These are phyloP conservation scores for Lineolata rhizophorae DNA, from an alignment of 495 filamentous ascomycete genomes.

Conservation along the genomic window DNA sequence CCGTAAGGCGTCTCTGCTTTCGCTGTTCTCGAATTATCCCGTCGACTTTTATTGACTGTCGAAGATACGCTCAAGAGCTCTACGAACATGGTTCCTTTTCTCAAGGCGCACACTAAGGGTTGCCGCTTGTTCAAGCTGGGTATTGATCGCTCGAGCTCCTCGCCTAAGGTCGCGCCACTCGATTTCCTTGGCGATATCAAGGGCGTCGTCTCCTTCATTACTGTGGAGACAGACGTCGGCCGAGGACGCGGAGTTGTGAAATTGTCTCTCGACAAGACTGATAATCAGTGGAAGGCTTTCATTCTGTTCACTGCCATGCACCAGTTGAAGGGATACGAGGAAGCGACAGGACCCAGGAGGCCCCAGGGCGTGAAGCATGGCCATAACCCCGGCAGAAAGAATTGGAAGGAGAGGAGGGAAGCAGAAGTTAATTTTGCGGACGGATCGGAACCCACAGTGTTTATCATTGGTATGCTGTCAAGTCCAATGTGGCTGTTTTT, in stretches of 20 bases:
- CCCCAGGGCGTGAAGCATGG: not conserved
- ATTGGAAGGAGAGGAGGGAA: not conserved
- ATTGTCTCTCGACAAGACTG: not conserved
- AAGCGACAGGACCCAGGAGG: not conserved
- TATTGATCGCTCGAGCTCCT: not conserved
- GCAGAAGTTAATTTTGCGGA: not conserved
- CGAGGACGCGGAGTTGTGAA: not conserved
- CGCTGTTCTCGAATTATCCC: no score
- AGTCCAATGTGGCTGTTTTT: not conserved
- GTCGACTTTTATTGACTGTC: no score
- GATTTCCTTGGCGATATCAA: no score
- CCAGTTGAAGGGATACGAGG: not conserved
- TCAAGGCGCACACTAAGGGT: slow-evolving; percentile 12
- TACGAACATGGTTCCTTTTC: slow-evolving; percentile 26
- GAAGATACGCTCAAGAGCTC: slow-evolving; percentile 33
- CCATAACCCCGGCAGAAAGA: not conserved
- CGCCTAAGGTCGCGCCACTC: not conserved
- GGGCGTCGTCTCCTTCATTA: not conserved
- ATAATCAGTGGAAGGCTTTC: not conserved
- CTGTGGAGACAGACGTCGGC: not conserved
- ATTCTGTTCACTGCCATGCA: not conserved
- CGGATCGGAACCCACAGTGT: not conserved
- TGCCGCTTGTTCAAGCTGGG: not conserved
- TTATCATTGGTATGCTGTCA: not conserved
- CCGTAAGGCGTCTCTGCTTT: no score